Evolutionary conservation across 148 eudicot species (phyloP).

Genomic region (Persicaria maculosa): DNA sequence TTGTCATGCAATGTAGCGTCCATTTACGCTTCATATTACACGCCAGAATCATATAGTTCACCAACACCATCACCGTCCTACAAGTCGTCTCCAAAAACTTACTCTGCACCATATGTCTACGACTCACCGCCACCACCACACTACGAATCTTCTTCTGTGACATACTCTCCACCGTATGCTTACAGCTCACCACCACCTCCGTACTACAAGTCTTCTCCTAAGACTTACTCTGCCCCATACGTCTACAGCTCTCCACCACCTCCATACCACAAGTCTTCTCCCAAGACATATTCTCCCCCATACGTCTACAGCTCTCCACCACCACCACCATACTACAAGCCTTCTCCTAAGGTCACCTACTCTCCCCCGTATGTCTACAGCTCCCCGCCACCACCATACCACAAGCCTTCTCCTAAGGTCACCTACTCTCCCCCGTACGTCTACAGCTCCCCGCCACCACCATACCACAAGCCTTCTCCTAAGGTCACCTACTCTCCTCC

Average conservation of each 20-base stretch:
- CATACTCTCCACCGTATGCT: too few relatives aligned
- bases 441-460: slow-evolving; percentile 1
- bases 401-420: not conserved
- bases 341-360: not conserved
- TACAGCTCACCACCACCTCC: not conserved
- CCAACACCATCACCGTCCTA: not conserved
- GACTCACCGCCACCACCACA: not conserved
- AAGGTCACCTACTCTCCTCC: not conserved
- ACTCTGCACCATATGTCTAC: not conserved
- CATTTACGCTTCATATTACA: slow-evolving; percentile 2
- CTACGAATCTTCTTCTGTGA: too few relatives aligned
- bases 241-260: not conserved
- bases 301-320: not conserved
- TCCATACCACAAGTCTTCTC: not conserved
- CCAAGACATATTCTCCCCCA: not conserved
- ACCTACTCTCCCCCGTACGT: slow-evolving; percentile 1
- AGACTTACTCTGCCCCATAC: not conserved
- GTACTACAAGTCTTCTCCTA: not conserved
- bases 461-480: slow-evolving; percentile 7
- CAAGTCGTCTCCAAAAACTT: not conserved
- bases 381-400: slow-evolving; percentile 1
- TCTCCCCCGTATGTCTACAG: not conserved
- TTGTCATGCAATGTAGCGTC: slow-evolving; percentile 8
- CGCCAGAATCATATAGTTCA: not conserved
- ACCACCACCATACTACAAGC: slow-evolving; percentile 5